Evolutionary conservation across 192 early-diverging fungal species (phyloP).

Genomic region (Rhizophagus clarus): DNA sequence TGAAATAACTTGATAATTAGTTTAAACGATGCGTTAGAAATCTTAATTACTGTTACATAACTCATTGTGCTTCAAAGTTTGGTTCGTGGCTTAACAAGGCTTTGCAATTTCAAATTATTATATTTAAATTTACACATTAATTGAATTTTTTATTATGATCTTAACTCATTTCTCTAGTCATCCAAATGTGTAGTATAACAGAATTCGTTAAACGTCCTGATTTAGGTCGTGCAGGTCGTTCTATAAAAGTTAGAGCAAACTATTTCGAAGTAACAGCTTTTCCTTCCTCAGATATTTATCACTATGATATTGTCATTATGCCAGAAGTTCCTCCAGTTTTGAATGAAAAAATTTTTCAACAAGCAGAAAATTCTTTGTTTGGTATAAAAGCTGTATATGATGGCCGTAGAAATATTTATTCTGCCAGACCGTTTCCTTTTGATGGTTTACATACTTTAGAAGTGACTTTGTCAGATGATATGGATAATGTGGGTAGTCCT

Average conservation of each 20-base stretch:
- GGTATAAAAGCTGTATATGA: slow-evolving; percentile 34
- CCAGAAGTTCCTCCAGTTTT: slow-evolving; percentile 81
- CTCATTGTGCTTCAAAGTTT: too few relatives aligned
- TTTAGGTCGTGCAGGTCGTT: slow-evolving; percentile 47
- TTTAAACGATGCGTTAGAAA: too few relatives aligned
- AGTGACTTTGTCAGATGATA: slow-evolving; percentile 48
- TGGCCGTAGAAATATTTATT: slow-evolving; percentile 77
- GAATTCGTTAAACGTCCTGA: slow-evolving; percentile 51
- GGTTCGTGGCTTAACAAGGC: too few relatives aligned
- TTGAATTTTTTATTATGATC: too few relatives aligned
- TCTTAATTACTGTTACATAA: too few relatives aligned
- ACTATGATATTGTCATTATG: slow-evolving; percentile 83
- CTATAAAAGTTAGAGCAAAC: slow-evolving; percentile 59
- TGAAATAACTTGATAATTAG: too few relatives aligned
- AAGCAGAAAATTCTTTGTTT: slow-evolving; percentile 34
- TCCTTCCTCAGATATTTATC: slow-evolving; percentile 69
- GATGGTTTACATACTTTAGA: slow-evolving; percentile 61
- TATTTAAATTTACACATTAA: too few relatives aligned
- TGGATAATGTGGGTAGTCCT: slow-evolving; percentile 29
- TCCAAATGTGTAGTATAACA: slow-evolving; percentile 31
- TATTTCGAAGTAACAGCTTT: slow-evolving; percentile 75
- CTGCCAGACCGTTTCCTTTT: slow-evolving; percentile 57
- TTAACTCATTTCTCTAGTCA: too few relatives aligned
- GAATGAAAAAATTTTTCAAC: slow-evolving; percentile 68
- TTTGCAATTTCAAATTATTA: too few relatives aligned